Base-by-base conservation (phyloP, 2,329 filamentous ascomycete species). In the Metarhizium robertsii region DNA sequence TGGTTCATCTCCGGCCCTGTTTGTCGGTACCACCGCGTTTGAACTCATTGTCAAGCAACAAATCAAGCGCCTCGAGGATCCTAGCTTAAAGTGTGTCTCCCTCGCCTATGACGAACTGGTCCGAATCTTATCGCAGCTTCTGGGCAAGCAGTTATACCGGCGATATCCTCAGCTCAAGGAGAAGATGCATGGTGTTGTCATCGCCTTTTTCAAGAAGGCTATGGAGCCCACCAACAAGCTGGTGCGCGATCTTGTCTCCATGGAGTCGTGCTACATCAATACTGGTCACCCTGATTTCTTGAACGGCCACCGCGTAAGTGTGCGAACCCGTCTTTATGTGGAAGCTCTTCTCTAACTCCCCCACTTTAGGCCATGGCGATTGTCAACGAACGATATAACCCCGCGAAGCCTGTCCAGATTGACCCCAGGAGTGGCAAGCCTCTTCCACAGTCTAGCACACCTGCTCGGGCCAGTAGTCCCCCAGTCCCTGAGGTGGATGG, bases 201-300 rank as follows among this genome's bases (percentile, higher is more conserved):
- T 99, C 63, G 67, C 77, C 10, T 99, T 99, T 74, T 97, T 96
- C 80, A 97, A 97, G 76, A 96, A 95, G 76, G 86, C 90, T 54
- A 96, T 97, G 89, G 91, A 96, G 54, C 94, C 94, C 6, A 96
- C 94, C 42, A 97, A 96, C 77, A 97, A 97, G 79, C 81, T 99
- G 50, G 94, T 99, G 56, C 85, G 77, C 66, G 94, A 99, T 69
- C 80, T 99, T 45, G 92, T 99, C 30, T 75, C 86, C 10, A 99
- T 99, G 94, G 94, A 99, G 72, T 77, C 92, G 14, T 95, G 90
- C 75, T 99, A 99, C 71, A 88, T 99, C 78, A 99, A 99, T 77
- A 99, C 95, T 34, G 94, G 91, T 10, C 95, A 99, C 70, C 94
- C 94, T 10, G 94, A 99, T 69, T 99, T 99, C 73, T 77, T 99